These are phyloP conservation scores for Hypoxylon sp. DNA, from an alignment of 2,329 filamentous ascomycete species.

Conservation along the genomic window DNA sequence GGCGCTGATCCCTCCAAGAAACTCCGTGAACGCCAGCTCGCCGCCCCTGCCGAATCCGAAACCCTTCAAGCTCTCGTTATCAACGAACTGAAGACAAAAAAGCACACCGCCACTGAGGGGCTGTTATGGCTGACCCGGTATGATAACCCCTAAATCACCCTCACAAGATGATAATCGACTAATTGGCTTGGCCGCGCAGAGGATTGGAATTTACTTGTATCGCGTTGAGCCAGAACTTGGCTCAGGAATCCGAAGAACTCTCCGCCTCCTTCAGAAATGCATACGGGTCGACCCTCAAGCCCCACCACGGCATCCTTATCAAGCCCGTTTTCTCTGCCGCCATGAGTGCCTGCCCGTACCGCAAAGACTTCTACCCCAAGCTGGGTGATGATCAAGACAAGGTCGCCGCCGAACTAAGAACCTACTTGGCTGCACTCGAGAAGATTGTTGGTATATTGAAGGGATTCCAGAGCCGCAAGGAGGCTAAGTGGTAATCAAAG, in stretches of 20 bases:
- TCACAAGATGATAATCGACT: conserved; percentile 26
- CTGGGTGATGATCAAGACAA: conserved; percentile 77
- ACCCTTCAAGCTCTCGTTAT: conserved; percentile 87
- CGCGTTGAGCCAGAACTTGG: conserved; percentile 83
- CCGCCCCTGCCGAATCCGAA: conserved; percentile 82
- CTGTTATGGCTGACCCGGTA: conserved; percentile 92
- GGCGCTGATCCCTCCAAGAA: conserved; percentile 71
- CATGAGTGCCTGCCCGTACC: conserved; percentile 93
- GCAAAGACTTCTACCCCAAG: conserved; percentile 93
- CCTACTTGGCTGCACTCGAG: conserved; percentile 84
- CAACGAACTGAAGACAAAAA: conserved; percentile 91
- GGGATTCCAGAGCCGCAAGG: conserved; percentile 69
- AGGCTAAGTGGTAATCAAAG: conserved; percentile 70
- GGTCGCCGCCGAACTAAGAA: conserved; percentile 74
- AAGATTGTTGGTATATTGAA: conserved; percentile 83
- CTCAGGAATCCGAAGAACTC: conserved; percentile 80
- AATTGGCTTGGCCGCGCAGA: conserved; percentile 61
- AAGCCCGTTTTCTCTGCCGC: conserved; percentile 94
- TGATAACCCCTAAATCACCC: conserved; percentile 47
- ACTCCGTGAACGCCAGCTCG: conserved; percentile 86
- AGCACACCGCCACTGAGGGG: conserved; percentile 90
- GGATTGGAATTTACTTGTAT: conserved; percentile 94
- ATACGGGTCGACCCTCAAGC: conserved; percentile 90
- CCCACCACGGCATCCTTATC: conserved; percentile 88
- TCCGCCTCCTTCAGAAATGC: conserved; percentile 87